These are phyloP conservation scores for Macrophomina phaseolina DNA, from an alignment of 2,329 filamentous ascomycete genomes.

Conservation along the genomic window DNA sequence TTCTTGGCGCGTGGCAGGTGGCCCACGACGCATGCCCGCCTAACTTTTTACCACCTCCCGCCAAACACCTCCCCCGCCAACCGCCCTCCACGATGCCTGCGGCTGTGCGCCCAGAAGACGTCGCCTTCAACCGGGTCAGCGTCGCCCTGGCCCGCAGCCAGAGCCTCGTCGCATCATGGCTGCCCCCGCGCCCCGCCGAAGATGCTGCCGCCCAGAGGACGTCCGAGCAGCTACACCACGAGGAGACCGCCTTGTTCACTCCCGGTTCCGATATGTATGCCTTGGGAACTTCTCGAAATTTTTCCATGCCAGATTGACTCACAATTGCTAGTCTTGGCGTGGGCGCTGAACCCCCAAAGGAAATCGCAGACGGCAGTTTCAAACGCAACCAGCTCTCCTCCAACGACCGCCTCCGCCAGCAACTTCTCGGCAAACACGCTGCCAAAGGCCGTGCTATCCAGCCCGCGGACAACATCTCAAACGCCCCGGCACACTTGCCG, in stretches of 20 bases:
- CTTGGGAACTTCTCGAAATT: background rate
- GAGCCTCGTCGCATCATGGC: conserved; percentile 61
- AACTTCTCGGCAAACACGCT: conserved; percentile 51
- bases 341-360: conserved; percentile 44
- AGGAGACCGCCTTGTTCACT: conserved; percentile 61
- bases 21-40: background rate
- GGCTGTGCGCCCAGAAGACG: conserved; percentile 51
- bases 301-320: background rate
- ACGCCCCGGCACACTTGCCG: conserved; percentile 27
- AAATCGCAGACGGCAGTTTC: conserved; percentile 45
- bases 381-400: conserved; percentile 44
- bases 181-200: conserved; percentile 54
- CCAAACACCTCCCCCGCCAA: background rate
- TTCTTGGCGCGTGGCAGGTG: conserved; percentile 9
- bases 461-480: conserved; percentile 38
- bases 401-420: conserved; percentile 50
- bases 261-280: conserved; percentile 60
- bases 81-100: conserved; percentile 35
- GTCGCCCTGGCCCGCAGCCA: conserved; percentile 61
- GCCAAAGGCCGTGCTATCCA: conserved; percentile 39
- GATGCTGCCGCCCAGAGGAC: conserved; percentile 47
- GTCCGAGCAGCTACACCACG: conserved; percentile 53
- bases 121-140: conserved; percentile 61
- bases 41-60: conserved; percentile 3
- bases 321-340: conserved; percentile 43